A percentile compares a stretch with the other conserved stretches of the same genome.
Conservation (phyloP, 208 protist genomes). For the Porcisia deanei region DNA sequence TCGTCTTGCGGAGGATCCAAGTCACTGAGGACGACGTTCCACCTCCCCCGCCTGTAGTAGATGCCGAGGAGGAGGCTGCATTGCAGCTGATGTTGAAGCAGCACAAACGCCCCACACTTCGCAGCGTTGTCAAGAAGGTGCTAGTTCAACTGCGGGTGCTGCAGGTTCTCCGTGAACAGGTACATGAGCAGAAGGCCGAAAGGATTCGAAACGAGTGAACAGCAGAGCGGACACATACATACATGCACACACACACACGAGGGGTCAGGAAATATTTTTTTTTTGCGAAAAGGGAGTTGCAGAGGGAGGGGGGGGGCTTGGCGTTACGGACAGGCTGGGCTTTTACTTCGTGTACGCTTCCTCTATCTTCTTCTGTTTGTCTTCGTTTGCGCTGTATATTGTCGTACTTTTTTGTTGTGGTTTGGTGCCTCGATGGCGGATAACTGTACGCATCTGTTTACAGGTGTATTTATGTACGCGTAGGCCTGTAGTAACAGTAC, state of each 20-base stretch:
- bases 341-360: neutral
- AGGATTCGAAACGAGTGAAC: neutral
- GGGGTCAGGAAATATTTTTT: neutral
- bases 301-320: neutral
- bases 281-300: neutral
- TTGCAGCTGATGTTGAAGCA: constrained; percentile 15
- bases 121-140: constrained; percentile 29
- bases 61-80: constrained; percentile 25
- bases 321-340: neutral
- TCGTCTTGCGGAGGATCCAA: constrained; percentile 31
- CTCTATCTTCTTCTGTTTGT: neutral
- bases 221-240: neutral
- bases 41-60: constrained; percentile 27
- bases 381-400: neutral
- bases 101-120: constrained; percentile 29
- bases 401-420: neutral
- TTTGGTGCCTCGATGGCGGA: neutral
- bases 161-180: constrained; percentile 23
- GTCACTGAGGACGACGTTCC: constrained; percentile 20
- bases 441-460: neutral
- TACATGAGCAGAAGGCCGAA: constrained; percentile 6
- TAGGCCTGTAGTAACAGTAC: neutral
- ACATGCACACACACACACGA: neutral
- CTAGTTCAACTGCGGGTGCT: constrained; percentile 39
- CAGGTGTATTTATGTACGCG: too few species aligned